Evolutionary conservation across 352 stramenopile genomes (phyloP).

Genomic region (Thraustochytrium sp.): DNA sequence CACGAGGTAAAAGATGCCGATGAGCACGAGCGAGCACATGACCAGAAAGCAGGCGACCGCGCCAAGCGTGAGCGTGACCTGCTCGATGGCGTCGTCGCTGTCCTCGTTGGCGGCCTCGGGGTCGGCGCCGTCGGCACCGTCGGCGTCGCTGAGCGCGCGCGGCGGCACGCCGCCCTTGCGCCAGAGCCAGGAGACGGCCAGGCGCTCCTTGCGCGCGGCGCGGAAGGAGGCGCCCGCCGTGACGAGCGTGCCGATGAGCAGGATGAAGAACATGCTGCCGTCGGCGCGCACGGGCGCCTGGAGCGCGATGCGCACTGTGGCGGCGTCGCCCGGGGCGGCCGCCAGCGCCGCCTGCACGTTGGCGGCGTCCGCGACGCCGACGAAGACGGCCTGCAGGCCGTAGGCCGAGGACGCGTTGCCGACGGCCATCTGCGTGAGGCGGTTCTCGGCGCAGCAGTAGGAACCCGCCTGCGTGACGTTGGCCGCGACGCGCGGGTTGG

Average conservation of each 20-base stretch:
- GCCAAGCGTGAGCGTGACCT: constrained; percentile 8
- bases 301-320: neutral
- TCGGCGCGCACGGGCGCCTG: neutral
- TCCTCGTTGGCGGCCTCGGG: neutral
- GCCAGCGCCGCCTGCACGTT: neutral
- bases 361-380: neutral
- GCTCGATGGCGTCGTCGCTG: constrained; percentile 20
- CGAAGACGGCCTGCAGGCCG: neutral
- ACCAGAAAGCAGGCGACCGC: constrained; percentile 3
- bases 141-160: neutral
- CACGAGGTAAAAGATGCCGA: constrained; percentile 39
- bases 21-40: neutral
- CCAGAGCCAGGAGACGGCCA: constrained; percentile 26
- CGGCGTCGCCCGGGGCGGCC: neutral
- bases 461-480: neutral
- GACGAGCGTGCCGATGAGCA: constrained; percentile 33
- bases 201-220: neutral
- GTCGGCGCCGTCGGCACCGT: neutral
- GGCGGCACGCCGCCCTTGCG: neutral
- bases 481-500: neutral
- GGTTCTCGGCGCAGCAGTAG: constrained; percentile 30
- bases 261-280: constrained; percentile 8
- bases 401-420: neutral
- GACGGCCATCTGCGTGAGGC: constrained; percentile 16
- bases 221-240: neutral